These are phyloP conservation scores for Beta corolliflora DNA, from an alignment of 179 eudicot genomes.

Conservation along the genomic window DNA sequence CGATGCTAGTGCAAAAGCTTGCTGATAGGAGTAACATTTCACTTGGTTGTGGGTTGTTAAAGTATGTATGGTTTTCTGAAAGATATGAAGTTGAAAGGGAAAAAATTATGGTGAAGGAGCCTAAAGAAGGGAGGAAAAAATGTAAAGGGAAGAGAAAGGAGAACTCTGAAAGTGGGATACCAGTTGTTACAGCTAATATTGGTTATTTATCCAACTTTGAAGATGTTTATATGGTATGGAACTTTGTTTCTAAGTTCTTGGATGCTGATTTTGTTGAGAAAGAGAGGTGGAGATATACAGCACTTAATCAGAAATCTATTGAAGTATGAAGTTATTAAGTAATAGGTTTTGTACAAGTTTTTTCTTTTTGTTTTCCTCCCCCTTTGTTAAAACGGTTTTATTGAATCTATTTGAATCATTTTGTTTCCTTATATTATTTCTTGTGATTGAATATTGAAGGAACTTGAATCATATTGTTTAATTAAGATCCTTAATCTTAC, in stretches of 20 bases:
- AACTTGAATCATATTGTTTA: too few species aligned
- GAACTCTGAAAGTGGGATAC: slow-evolving; percentile 33
- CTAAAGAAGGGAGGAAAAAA: slow-evolving; percentile 18
- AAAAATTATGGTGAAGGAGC: slow-evolving; percentile 33
- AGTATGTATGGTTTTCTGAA: slow-evolving; percentile 51
- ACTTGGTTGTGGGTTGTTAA: slow-evolving; percentile 46
- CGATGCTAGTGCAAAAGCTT: slow-evolving; percentile 65
- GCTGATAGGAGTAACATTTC: slow-evolving; percentile 67
- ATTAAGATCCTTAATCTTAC: too few species aligned
- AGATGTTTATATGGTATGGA: slow-evolving; percentile 72
- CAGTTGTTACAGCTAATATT: slow-evolving; percentile 48
- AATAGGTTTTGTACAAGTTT: too few species aligned
- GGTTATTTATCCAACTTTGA: slow-evolving; percentile 74
- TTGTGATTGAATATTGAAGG: too few species aligned
- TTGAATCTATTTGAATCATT: too few species aligned
- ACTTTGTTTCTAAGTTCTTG: slow-evolving; percentile 65
- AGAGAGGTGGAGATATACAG: slow-evolving; percentile 79
- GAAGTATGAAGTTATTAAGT: slow-evolving; percentile 38
- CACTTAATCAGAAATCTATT: slow-evolving; percentile 74
- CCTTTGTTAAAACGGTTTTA: too few species aligned
- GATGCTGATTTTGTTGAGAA: slow-evolving; percentile 96
- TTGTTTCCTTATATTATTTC: too few species aligned
- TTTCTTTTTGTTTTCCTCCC: too few species aligned
- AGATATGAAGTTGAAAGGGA: slow-evolving; percentile 41
- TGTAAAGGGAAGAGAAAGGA: slow-evolving; percentile 25